Evolutionary conservation across 1,284 basidiomycete species (phyloP).

Genomic region (Sutorius eximius): DNA sequence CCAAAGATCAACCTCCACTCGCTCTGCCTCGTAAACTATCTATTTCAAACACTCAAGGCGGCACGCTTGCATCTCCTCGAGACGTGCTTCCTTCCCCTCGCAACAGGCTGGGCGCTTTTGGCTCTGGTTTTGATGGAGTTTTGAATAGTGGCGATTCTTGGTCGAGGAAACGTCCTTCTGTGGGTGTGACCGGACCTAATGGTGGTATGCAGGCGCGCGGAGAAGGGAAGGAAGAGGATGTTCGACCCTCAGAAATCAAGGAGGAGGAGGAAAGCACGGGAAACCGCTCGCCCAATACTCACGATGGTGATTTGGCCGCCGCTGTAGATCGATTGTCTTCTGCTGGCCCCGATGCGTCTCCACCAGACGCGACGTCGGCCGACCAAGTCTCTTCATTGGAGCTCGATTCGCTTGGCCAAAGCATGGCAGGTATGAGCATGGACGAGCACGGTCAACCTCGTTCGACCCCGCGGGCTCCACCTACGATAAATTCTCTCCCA

Average conservation of each 20-base stretch:
- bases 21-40: constrained; percentile 65
- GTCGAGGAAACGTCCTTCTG: constrained; percentile 61
- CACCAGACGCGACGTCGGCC: constrained; percentile 4
- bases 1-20: constrained; percentile 48
- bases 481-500: constrained; percentile 20
- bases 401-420: constrained; percentile 7
- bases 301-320: constrained; percentile 4
- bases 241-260: constrained; percentile 48
- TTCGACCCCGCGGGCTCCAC: constrained; percentile 8
- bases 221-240: constrained; percentile 42
- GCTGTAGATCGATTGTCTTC: constrained; percentile 13
- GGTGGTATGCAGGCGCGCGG: constrained; percentile 36
- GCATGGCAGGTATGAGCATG: constrained; percentile 20
- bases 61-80: constrained; percentile 52
- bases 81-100: constrained; percentile 68
- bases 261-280: constrained; percentile 56
- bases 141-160: constrained; percentile 65
- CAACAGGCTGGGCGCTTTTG: constrained; percentile 51
- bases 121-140: constrained; percentile 70
- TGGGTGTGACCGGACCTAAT: constrained; percentile 45
- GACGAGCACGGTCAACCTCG: constrained; percentile 12
- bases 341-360: constrained; percentile 9
- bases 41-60: constrained; percentile 58
- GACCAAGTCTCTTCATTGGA: constrained; percentile 13
- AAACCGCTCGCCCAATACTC: constrained; percentile 14